Conservation (phyloP, 306 rosid genomes). For the Prosopis cineraria region DNA sequence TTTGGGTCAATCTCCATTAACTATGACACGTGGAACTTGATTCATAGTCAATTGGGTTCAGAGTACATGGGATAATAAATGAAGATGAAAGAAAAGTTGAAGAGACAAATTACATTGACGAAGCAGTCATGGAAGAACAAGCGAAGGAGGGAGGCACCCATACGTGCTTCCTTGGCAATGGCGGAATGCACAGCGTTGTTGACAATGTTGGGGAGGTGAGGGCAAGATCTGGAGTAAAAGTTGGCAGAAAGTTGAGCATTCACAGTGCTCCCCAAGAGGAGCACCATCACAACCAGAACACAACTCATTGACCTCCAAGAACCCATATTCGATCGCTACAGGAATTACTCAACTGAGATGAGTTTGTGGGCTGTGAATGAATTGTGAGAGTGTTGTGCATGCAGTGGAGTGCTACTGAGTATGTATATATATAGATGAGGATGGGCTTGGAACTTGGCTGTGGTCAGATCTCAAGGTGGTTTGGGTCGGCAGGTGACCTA, state of each 20-base stretch:
- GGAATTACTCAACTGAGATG: neutral
- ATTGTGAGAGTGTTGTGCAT: neutral
- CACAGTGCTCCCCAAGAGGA: constrained; percentile 32
- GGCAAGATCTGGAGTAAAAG: constrained; percentile 66
- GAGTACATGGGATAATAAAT: too few relatives aligned
- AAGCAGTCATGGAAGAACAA: constrained; percentile 89
- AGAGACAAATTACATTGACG: constrained; percentile 70
- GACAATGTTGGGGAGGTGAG: constrained; percentile 57
- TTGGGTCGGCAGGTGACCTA: constrained; percentile 49
- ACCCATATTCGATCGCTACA: constrained; percentile 32
- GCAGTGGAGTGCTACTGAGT: neutral
- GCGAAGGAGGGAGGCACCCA: constrained; percentile 97
- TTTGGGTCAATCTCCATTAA: too few relatives aligned
- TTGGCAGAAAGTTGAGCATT: constrained; percentile 60
- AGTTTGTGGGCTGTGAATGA: neutral
- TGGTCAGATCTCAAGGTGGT: constrained; percentile 29
- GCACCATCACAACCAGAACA: constrained; percentile 36
- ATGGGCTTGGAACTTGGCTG: neutral
- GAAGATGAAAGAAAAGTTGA: neutral
- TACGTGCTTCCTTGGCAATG: constrained; percentile 67
- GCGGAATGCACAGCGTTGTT: constrained; percentile 58
- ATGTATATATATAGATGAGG: constrained; percentile 29
- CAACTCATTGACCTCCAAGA: constrained; percentile 33
- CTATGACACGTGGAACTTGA: too few relatives aligned
- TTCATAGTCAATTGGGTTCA: too few relatives aligned